Evolutionary conservation across 192 early-diverging fungal genomes (phyloP).

Genomic region (Endogone sp.): DNA sequence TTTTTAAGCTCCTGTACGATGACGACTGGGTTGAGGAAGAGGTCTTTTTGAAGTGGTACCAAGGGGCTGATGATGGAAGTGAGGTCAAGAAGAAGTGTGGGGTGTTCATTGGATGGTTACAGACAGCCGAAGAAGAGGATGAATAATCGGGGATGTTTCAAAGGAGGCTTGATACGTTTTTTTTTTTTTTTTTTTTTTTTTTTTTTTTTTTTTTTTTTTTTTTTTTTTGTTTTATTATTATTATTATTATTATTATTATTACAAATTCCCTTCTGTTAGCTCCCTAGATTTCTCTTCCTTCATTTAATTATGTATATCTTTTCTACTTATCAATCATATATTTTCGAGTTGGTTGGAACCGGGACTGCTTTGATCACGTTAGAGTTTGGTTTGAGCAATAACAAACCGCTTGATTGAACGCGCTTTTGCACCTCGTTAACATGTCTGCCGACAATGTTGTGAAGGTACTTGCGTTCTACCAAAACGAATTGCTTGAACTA

Average conservation of each 20-base stretch:
- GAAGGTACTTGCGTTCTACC: conserved; percentile 12
- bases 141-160: not conserved
- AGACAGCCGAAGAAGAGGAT: conserved; percentile 81
- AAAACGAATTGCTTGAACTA: not conserved
- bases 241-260: too few species aligned
- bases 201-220: not conserved
- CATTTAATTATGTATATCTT: too few species aligned
- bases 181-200: not conserved
- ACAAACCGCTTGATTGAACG: too few species aligned
- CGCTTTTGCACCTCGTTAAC: not conserved
- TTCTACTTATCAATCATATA: not conserved
- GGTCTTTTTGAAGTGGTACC: conserved; percentile 65
- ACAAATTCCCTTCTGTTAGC: too few species aligned
- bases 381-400: too few species aligned
- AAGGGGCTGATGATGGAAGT: conserved; percentile 32
- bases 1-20: conserved; percentile 71
- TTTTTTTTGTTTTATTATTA: not conserved
- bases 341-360: not conserved
- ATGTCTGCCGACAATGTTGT: conserved; percentile 24
- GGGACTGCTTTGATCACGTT: not conserved
- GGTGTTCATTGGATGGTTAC: conserved; percentile 77
- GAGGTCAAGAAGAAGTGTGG: conserved; percentile 59
- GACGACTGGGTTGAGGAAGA: conserved; percentile 80
- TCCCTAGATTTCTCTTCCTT: too few species aligned
- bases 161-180: not conserved